phyloP scores from a whole-genome alignment of 768 basidiomycete genomes.

The Hypholoma sublateritium region DNA sequence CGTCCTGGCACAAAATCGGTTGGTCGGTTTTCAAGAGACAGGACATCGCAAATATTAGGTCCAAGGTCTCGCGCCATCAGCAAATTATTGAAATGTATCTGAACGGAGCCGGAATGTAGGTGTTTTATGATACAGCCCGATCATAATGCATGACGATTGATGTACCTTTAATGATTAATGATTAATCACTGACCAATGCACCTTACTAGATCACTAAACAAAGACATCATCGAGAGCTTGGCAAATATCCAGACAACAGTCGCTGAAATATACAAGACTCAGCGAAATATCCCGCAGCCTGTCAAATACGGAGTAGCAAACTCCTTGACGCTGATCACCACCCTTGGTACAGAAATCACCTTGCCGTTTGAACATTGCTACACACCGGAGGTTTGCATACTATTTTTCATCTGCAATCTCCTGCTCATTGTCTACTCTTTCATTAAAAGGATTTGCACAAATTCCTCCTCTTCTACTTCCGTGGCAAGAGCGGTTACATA shows the following conservation, averaged over 20 bases:
- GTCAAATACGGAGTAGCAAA: background rate
- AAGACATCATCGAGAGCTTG: background rate
- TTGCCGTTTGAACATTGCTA: background rate
- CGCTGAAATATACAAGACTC: background rate
- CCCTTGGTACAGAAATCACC: background rate
- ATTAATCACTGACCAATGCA: background rate
- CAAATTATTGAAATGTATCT: conserved; percentile 2
- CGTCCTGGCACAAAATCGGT: conserved; percentile 3
- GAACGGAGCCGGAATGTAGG: conserved; percentile 2
- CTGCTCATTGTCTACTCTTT: too few relatives aligned
- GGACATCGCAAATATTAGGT: background rate
- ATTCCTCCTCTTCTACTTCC: background rate
- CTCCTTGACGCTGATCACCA: background rate
- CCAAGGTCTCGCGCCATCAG: background rate
- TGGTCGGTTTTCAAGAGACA: conserved; percentile 1
- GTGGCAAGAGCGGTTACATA: background rate
- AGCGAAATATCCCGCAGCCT: background rate
- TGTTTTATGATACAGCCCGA: background rate
- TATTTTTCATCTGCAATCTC: background rate
- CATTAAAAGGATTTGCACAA: background rate
- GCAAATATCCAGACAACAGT: background rate
- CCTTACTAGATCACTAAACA: background rate
- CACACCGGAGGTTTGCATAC: background rate
- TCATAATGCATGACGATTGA: too few relatives aligned
- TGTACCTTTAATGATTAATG: too few relatives aligned